These are phyloP conservation scores for Leucocoprinus birnbaumii DNA, from an alignment of 768 basidiomycete genomes.

Conservation along the genomic window DNA sequence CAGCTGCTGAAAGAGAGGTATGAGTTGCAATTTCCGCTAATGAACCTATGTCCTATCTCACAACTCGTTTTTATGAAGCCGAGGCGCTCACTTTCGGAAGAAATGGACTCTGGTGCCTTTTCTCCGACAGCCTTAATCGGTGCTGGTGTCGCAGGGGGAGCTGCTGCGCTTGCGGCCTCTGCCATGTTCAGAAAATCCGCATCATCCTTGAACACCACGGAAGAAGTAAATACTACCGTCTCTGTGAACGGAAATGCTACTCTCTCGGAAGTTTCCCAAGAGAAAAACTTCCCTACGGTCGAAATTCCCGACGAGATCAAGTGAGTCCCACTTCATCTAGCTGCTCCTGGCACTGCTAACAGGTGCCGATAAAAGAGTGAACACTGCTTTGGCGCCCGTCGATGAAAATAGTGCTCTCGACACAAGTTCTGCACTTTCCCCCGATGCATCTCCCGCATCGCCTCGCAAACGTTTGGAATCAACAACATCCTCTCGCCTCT, in stretches of 20 bases:
- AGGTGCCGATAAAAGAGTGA: not conserved
- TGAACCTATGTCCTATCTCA: not conserved
- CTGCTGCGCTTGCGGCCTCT: conserved; percentile 3
- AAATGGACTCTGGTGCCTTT: conserved; percentile 1
- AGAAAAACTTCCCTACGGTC: conserved; percentile 2
- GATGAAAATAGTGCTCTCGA: conserved; percentile 6
- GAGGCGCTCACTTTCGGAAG: conserved; percentile 4
- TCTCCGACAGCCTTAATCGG: conserved; percentile 8
- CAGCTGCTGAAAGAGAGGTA: not conserved
- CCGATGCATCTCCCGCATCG: conserved; percentile 8
- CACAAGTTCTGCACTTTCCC: conserved; percentile 13
- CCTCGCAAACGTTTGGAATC: conserved; percentile 46
- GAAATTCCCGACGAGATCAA: conserved; percentile 7
- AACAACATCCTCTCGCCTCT: conserved; percentile 52
- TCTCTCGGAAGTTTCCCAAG: not conserved
- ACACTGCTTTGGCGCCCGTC: not conserved
- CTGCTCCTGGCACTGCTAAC: not conserved
- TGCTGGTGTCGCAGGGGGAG: not conserved
- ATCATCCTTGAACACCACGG: not conserved
- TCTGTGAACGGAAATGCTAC: not conserved
- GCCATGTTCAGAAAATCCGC: not conserved
- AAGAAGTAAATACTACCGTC: not conserved
- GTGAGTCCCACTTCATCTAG: not conserved
- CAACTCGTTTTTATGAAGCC: not conserved
- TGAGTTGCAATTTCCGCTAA: too few species aligned